Evolutionary conservation across 1,284 basidiomycete genomes (phyloP).

Genomic region (Caloboletus inedulis): DNA sequence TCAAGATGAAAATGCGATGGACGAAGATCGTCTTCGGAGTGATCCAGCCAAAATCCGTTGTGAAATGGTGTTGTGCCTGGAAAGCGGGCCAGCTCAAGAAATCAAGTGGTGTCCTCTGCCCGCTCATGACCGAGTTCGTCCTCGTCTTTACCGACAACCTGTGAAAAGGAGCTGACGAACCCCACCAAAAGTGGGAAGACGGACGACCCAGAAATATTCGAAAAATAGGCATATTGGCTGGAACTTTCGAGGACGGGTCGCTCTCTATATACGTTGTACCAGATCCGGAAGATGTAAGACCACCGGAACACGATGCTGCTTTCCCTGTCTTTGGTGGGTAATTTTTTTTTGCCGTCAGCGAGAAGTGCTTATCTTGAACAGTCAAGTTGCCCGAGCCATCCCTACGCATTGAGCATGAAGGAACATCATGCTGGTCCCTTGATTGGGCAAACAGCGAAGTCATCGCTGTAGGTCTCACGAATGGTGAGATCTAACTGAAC

Average conservation of each 20-base stretch:
- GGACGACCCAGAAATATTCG: slow-evolving; percentile 31
- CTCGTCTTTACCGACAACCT: background rate
- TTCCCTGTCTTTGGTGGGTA: slow-evolving; percentile 42
- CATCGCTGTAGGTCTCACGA: slow-evolving; percentile 76
- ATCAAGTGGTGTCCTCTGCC: slow-evolving; percentile 90
- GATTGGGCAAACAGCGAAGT: slow-evolving; percentile 86
- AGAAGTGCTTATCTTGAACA: slow-evolving; percentile 26
- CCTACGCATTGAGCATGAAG: slow-evolving; percentile 67
- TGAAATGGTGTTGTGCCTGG: slow-evolving; percentile 75
- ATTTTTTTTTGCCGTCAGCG: background rate
- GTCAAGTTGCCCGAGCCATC: slow-evolving; percentile 63
- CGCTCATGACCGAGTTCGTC: slow-evolving; percentile 51
- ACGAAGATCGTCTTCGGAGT: slow-evolving; percentile 12
- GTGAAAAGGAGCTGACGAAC: slow-evolving; percentile 7
- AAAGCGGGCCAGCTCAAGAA: slow-evolving; percentile 71
- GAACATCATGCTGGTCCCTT: slow-evolving; percentile 68
- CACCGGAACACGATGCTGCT: slow-evolving; percentile 24
- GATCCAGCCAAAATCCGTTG: slow-evolving; percentile 46
- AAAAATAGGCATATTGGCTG: slow-evolving; percentile 80
- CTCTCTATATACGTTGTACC: slow-evolving; percentile 75
- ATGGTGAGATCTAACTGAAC: slow-evolving; percentile 51
- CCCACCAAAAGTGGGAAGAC: slow-evolving; percentile 18
- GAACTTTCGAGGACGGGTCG: slow-evolving; percentile 81
- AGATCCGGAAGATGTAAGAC: slow-evolving; percentile 56
- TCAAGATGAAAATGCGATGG: slow-evolving; percentile 20